A percentile compares a stretch with the other conserved stretches of the same genome.
These are phyloP conservation scores for Colletotrichum limetticola DNA, from an alignment of 2,329 filamentous ascomycete species.

Conservation along the genomic window DNA sequence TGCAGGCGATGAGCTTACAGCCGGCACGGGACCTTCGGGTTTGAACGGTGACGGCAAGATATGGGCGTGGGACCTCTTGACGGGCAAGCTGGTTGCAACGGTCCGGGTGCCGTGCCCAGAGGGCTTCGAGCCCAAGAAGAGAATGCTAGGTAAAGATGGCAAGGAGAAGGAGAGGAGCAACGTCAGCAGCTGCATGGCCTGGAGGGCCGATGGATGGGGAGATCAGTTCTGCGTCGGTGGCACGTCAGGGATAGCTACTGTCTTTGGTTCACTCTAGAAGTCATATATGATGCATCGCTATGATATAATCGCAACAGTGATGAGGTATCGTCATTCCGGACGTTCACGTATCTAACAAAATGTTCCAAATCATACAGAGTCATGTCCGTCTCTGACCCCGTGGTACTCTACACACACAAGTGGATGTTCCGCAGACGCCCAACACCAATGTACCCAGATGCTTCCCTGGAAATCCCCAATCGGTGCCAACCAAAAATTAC, in stretches of 20 bases:
- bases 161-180: slow-evolving; percentile 69
- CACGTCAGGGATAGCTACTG: slow-evolving; percentile 73
- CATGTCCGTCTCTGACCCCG: slow-evolving; percentile 32
- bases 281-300: not conserved
- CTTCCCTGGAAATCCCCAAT: slow-evolving; percentile 25
- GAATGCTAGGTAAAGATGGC: slow-evolving; percentile 67
- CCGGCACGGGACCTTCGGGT: slow-evolving; percentile 39
- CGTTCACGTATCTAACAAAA: slow-evolving; percentile 11
- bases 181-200: slow-evolving; percentile 70
- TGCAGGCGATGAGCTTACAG: slow-evolving; percentile 78
- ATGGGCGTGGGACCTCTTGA: slow-evolving; percentile 87
- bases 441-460: slow-evolving; percentile 34
- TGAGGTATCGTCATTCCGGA: not conserved
- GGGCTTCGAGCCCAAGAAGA: slow-evolving; percentile 60
- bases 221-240: slow-evolving; percentile 74
- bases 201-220: slow-evolving; percentile 71
- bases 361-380: slow-evolving; percentile 34
- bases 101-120: slow-evolving; percentile 66
- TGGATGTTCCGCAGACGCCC: slow-evolving; percentile 34
- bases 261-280: slow-evolving; percentile 59
- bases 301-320: not conserved
- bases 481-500: slow-evolving; percentile 32
- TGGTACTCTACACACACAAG: slow-evolving; percentile 31
- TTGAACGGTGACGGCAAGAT: slow-evolving; percentile 64
- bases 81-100: slow-evolving; percentile 73